Evolutionary conservation across 2,329 filamentous ascomycete genomes (phyloP), one percentile per base, ranked within the genome.

Genomic region (Pestalotiopsis sp.): DNA sequence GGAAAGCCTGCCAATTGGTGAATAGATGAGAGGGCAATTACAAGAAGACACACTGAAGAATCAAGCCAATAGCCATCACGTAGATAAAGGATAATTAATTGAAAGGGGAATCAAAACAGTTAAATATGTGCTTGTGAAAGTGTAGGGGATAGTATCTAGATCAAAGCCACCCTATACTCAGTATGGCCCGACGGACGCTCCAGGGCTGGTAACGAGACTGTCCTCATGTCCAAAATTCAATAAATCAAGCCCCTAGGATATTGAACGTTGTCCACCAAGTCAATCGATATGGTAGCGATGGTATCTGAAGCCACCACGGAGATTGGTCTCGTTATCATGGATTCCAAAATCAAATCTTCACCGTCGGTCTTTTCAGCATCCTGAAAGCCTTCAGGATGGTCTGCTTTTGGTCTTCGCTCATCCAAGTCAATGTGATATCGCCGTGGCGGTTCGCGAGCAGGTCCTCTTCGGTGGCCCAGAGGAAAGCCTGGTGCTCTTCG

Each of bases 401-500:
- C 23, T 41, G 56, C 41, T 68, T 68, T 66, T 71, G 70, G 45
- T 68, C 66, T 20, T 66, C 57, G 38, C 67, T 68, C 4, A 71
- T 72, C 71, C 71, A 72, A 9, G 20, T 66, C 41, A 73, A 69
- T 23, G 20, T 57, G 49, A 59, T 68, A 13, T 66, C 68, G 4
- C 66, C 70, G 11, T 64, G 45, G 11, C 60, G 38, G 14, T 64
- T 69, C 7, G 36, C 64, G 31, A 56, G 41, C 4, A 72, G 60
- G 4, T 71, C 69, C 45, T 49, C 52, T 61, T 69, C 68, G 6
- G 70, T 63, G 2, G 69, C 68, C 71, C 71, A 72, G 25, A 70
- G 66, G 61, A 66, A 71, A 49, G 69, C 70, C 41, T 70, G 68
- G 39, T 71, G 71, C 49, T 72, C 71, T n/a, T 69, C 57, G 2